phyloP scores from a whole-genome alignment of 1,284 basidiomycete species.

The Blastosporella zonata region DNA sequence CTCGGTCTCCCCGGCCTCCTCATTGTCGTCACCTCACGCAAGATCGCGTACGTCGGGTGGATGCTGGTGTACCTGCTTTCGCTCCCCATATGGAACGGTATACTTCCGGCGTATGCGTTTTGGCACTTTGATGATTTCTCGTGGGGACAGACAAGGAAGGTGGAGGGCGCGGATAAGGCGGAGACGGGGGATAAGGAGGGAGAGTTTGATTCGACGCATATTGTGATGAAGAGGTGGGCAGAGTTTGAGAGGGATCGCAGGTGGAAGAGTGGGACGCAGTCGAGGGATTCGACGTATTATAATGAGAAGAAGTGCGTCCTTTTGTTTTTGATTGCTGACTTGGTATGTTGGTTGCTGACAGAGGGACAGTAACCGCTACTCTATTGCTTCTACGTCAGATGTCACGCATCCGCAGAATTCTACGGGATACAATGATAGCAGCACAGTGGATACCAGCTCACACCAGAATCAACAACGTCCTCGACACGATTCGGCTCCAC shows the following conservation, averaged over 20 bases:
- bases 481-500: conserved; percentile 63
- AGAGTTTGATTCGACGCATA: conserved; percentile 93
- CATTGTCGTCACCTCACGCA: conserved; percentile 93
- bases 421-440: conserved; percentile 49
- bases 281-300: conserved; percentile 74
- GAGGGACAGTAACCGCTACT: conserved; percentile 66
- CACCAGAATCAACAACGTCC: conserved; percentile 40
- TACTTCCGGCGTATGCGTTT: conserved; percentile 92
- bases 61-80: conserved; percentile 95
- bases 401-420: conserved; percentile 50
- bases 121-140: conserved; percentile 99
- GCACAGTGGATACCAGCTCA: conserved; percentile 55
- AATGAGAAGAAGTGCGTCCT: conserved; percentile 61
- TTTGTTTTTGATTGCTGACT: conserved; percentile 20
- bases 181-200: conserved; percentile 90
- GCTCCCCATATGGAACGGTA: conserved; percentile 94
- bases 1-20: conserved; percentile 94
- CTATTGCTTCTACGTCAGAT: conserved; percentile 74
- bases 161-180: conserved; percentile 71
- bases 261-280: conserved; percentile 85
- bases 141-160: conserved; percentile 94
- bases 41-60: conserved; percentile 94
- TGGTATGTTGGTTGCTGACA: not conserved
- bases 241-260: conserved; percentile 97
- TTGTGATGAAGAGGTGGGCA: conserved; percentile 99